Evolutionary conservation across 2,329 filamentous ascomycete species (phyloP), one percentile per base, ranked within the genome.

Genomic region (Coniochaeta sp.): DNA sequence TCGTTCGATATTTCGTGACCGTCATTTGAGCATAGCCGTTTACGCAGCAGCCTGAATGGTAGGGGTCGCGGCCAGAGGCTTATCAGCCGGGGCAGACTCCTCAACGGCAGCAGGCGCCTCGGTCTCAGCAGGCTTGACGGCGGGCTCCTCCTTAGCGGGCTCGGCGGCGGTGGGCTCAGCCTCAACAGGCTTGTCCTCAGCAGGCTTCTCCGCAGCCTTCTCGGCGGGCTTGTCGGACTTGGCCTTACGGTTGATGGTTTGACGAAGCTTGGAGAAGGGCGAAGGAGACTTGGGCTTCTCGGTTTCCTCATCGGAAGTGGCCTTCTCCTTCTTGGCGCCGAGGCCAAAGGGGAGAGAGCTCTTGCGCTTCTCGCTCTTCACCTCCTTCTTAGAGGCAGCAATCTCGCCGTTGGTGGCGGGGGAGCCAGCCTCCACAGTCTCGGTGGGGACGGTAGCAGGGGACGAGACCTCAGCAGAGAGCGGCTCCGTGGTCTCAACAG

Each of bases 281-380:
- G 80, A 76, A 61, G 78, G 77, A 64, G 79, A 80, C 75, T 80
- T 78, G 63, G 72, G 67, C 78, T 83, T 83, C 74, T 84, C 80
- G 65, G 83, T 80, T 71, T 89, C 87, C 67, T 85, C 81, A 65
- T 87, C 87, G 1, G 81, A 82, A 38, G 76, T 72, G 26, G 68
- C 62, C 76, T 83, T 83, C 74, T 89, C 87, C 82, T 93, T 93
- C 83, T 91, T 89, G 69, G 43, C 47, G 76, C 90, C 86, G 70
- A 86, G 87, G 68, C 85, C 86, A 76, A 96, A 96, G 57, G 82
- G 81, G 9, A 85, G 75, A 70, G 93, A 88, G 66, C 90, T 95
- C 76, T 87, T 86, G 75, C 91, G 90, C 89, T 96, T 96, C 76
- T 85, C 81, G 56, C 74, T 74, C 86, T 91, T 92, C 67, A 81